Evolutionary conservation across 2,329 filamentous ascomycete genomes (phyloP), one percentile per base, ranked within the genome.

Genomic region (Tetracladium maxilliforme): DNA sequence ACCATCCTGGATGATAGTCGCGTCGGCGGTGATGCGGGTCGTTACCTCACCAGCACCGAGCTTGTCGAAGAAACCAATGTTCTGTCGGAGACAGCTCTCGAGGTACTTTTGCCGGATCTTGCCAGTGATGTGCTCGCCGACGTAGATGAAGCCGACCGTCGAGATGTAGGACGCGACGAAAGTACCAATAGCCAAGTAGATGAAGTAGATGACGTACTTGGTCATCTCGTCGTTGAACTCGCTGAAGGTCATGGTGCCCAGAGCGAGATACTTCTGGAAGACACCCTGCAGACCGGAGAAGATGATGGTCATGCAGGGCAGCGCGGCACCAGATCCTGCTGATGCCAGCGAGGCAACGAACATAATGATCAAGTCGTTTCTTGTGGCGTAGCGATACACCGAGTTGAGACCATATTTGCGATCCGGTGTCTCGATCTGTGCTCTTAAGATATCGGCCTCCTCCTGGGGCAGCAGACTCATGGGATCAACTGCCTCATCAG

Each of bases 51-150:
- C 86, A 17, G 84, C 79, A 25, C 86, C 87, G 10, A 93, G 64
- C 42, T 90, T 90, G 49, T 95, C 90, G 51, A 92, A 92, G 49
- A 82, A 92, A 22, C 71, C 84, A 46, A 92, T 87, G 46, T 93
- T 92, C 47, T 92, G 84, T 32, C 71, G 70, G 56, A 92, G 58
- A 43, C 84, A 86, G 33, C 79, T 82, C 38, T 74, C 66, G 6
- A 98, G 66, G 40, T 95, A 95, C 37, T 81, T 66, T 44, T 81
- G 70, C 30, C 86, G 71, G 38, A 86, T 80, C 54, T 83, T 81
- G 33, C 70, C 68, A 30, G 73, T 73, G 43, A 86, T 71, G 42
- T 83, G 75, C 47, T 87, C 80, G 29, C 80, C 81, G 1, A 72
- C 75, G 42, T 83, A 93, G 39, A 94, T 92, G 54, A 92, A 94